Evolutionary conservation across 208 protist genomes (phyloP), one percentile per base, ranked within the genome.

Genomic region (Acanthamoeba quina): DNA sequence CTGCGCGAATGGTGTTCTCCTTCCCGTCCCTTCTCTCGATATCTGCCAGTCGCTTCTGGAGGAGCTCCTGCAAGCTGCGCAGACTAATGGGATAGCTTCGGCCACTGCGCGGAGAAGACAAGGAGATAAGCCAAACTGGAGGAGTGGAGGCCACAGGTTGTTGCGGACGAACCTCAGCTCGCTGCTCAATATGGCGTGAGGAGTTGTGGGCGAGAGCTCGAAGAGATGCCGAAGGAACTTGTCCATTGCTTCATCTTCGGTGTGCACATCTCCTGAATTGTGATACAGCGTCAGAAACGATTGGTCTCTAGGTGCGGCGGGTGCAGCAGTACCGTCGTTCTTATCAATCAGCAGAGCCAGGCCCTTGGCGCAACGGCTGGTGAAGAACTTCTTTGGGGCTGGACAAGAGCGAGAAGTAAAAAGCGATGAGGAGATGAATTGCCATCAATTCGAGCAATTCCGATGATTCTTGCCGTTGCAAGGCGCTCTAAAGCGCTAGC

Each of bases 321-420:
- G n/a, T 11, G 26, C 1, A 78, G 13, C 29, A 47, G 41, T 82
- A 82, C 72, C 72, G 17, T 82, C 72, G 19, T 82, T 82, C 37
- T 82, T 82, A 19, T 82, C 72, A 82, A 82, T 44, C 34, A 82
- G 37, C n/a, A 82, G 72, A 29, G 72, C 72, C 31, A 82, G 37
- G 31, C 72, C 72, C 44, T 82, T 82, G 41, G 72, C 72, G n/a
- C 72, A 82, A 34, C 44, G 72, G 44, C 72, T 52, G 29, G 72
- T 52, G 19, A 82, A 82, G 31, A 82, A 82, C 41, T 82, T 82
- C 44, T 82, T 82, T 6, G 72, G 72, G n/a, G 72, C 72, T 82
- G 72, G 5, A 4, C 17, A 10, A 11, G 41, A 26, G 37, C 31
- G 7, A 10, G 7, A n/a, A 64, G 34, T n/a, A 31, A 72, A 72